Evolutionary conservation across 495 filamentous ascomycete species (phyloP).

Genomic region (Friedmanniomyces endolithicus): DNA sequence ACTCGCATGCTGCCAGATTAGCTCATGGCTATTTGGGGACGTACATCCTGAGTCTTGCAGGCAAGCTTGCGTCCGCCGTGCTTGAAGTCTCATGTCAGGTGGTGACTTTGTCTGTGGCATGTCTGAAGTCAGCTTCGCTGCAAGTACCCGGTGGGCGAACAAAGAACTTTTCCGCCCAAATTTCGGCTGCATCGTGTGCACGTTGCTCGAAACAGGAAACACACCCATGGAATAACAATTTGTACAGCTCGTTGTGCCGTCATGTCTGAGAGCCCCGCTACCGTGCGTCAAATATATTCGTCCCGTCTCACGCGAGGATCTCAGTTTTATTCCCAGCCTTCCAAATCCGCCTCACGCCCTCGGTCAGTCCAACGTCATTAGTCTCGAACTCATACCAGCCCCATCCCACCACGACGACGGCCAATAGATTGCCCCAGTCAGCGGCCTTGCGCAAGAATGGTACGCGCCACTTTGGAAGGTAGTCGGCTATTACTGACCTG

Average conservation of each 20-base stretch:
- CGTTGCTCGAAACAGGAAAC: not conserved
- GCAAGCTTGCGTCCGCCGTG: too few species aligned
- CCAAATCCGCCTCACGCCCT: conserved; percentile 78
- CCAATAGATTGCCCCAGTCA: conserved; percentile 65
- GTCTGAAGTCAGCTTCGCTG: not conserved
- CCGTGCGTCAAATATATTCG: too few species aligned
- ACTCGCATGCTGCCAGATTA: too few species aligned
- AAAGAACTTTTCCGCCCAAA: not conserved
- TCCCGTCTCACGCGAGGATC: not conserved
- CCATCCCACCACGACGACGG: conserved; percentile 67
- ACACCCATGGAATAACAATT: too few species aligned
- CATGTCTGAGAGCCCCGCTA: too few species aligned
- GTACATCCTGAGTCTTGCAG: too few species aligned
- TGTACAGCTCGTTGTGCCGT: too few species aligned
- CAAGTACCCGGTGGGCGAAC: not conserved
- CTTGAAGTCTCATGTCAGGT: too few species aligned
- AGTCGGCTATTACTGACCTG: conserved; percentile 73
- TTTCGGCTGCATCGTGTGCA: not conserved
- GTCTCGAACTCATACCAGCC: conserved; percentile 98
- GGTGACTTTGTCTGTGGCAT: not conserved
- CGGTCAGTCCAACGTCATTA: conserved; percentile 92
- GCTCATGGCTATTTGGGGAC: too few species aligned
- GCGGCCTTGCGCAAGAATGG: conserved; percentile 51
- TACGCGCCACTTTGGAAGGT: conserved; percentile 60
- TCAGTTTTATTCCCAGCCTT: conserved; percentile 36